phyloP scores from a whole-genome alignment of 768 basidiomycete species.

The Tylopilus felleus region DNA sequence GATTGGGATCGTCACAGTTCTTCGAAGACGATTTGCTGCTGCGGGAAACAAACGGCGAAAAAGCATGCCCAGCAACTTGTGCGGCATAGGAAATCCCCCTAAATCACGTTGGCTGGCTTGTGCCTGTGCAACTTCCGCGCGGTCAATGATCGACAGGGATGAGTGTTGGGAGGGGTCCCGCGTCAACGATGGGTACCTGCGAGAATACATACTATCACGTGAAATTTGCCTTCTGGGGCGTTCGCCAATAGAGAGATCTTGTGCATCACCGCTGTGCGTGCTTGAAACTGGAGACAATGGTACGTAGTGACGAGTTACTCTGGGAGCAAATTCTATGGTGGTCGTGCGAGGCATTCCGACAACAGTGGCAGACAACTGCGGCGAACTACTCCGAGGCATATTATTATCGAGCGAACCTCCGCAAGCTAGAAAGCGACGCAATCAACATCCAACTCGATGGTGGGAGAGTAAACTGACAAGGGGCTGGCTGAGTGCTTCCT shows the following conservation, averaged over 20 bases:
- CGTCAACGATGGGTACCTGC: constrained; percentile 17
- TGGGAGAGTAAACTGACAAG: constrained; percentile 10
- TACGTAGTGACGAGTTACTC: constrained; percentile 25
- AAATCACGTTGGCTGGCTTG: constrained; percentile 45
- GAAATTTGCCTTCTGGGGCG: constrained; percentile 3
- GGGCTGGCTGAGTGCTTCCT: neutral
- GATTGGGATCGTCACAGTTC: constrained; percentile 73
- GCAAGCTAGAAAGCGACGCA: constrained; percentile 8
- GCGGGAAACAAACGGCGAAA: constrained; percentile 62
- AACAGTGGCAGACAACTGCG: constrained; percentile 2
- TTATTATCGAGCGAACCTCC: constrained; percentile 2
- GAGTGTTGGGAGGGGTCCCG: constrained; percentile 15
- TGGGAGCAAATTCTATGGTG: constrained; percentile 53
- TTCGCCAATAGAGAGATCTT: constrained; percentile 4
- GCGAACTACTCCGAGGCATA: neutral
- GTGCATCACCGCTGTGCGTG: constrained; percentile 19
- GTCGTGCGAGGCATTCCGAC: constrained; percentile 38
- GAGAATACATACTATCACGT: constrained; percentile 12
- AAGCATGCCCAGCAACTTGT: constrained; percentile 47
- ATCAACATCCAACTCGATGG: neutral
- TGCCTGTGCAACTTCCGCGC: constrained; percentile 9
- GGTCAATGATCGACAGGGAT: constrained; percentile 11
- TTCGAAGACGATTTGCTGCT: constrained; percentile 51
- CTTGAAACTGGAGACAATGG: constrained; percentile 28
- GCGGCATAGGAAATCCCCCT: constrained; percentile 76